phyloP scores from a whole-genome alignment of 495 filamentous ascomycete genomes.

The Hypoxylon subgilvum region DNA sequence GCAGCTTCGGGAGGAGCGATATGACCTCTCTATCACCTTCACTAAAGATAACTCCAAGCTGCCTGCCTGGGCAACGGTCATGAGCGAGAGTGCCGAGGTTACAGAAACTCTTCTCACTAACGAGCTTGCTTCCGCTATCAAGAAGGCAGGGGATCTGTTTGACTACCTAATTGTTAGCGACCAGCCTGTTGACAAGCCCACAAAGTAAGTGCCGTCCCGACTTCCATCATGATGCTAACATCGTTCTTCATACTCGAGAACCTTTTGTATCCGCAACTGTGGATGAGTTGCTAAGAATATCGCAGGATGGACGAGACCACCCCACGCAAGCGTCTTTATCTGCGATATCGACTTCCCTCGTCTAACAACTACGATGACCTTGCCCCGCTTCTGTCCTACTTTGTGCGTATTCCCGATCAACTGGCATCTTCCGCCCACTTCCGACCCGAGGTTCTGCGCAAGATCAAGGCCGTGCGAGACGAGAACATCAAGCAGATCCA shows the following conservation, averaged over 20 bases:
- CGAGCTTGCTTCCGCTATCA: slow-evolving; percentile 81
- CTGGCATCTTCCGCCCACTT: slow-evolving; percentile 80
- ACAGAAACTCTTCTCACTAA: slow-evolving; percentile 85
- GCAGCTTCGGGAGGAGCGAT: slow-evolving; percentile 85
- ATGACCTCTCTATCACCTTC: slow-evolving; percentile 88
- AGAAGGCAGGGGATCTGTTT: slow-evolving; percentile 78
- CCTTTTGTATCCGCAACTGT: too few relatives aligned
- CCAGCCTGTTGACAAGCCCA: slow-evolving; percentile 88
- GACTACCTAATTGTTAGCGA: slow-evolving; percentile 90
- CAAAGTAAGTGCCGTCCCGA: slow-evolving; percentile 64
- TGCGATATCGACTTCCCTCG: slow-evolving; percentile 75
- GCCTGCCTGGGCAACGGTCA: slow-evolving; percentile 89
- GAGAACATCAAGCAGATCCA: slow-evolving; percentile 80
- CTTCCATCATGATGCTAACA: background rate
- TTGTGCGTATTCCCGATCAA: slow-evolving; percentile 81
- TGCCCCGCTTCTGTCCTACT: slow-evolving; percentile 78
- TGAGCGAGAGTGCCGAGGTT: slow-evolving; percentile 95
- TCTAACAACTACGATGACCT: slow-evolving; percentile 68
- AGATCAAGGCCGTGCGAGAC: slow-evolving; percentile 79
- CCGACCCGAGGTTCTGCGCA: slow-evolving; percentile 86
- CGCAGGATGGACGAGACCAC: slow-evolving; percentile 80
- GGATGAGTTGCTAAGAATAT: slow-evolving; percentile 39
- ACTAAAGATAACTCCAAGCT: slow-evolving; percentile 91
- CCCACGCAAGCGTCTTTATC: slow-evolving; percentile 83
- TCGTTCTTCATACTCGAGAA: too few relatives aligned